Evolutionary conservation across 2,329 filamentous ascomycete species (phyloP), one percentile per base, ranked within the genome.

Genomic region (Trichoderma guizhouense): DNA sequence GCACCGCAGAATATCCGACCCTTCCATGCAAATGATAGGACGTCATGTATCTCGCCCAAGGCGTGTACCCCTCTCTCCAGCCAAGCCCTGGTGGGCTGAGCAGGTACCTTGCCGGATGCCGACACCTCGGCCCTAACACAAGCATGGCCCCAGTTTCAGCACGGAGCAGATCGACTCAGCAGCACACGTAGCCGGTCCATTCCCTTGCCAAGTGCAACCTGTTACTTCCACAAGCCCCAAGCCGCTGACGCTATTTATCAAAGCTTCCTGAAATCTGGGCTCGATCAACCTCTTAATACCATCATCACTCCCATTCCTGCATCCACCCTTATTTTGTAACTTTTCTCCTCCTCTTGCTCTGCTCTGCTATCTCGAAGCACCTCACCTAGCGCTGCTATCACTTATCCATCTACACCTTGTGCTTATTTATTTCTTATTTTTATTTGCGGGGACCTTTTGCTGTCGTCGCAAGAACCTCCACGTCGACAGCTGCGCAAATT

Each of bases 211-310:
- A 68, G 65, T 72, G 71, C 57, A 69, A 72, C 64, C 51, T 72
- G 71, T 62, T 72, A 64, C 71, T 72, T 76, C 77, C 78, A 73
- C 75, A 71, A 75, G 55, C 76, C 75, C 77, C 76, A 77, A 78
- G 79, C 78, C 77, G 76, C 77, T 74, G 76, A 78, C 78, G 76
- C 76, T 75, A 74, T 60, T 60, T 60, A 74, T 73, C 76, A 73
- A 77, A 76, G 73, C 75, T 77, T 77, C 72, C 47, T 74, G 68
- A 72, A 73, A 72, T 72, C 73, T 60, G 61, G 69, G 28, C 36
- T 71, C 57, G 26, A 62, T 57, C 24, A 58, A 51, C 57, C 34
- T 55, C 63, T 63, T 62, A 43, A 53, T 43, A 72, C 51, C 66
- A 66, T 58, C 72, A 71, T 62, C 55, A 32, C 69, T 39, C 64